Percentiles rank a stretch among this genome's conserved stretches.
These are phyloP conservation scores for Stagonosporopsis tanaceti DNA, from an alignment of 2,329 filamentous ascomycete species.

Conservation along the genomic window DNA sequence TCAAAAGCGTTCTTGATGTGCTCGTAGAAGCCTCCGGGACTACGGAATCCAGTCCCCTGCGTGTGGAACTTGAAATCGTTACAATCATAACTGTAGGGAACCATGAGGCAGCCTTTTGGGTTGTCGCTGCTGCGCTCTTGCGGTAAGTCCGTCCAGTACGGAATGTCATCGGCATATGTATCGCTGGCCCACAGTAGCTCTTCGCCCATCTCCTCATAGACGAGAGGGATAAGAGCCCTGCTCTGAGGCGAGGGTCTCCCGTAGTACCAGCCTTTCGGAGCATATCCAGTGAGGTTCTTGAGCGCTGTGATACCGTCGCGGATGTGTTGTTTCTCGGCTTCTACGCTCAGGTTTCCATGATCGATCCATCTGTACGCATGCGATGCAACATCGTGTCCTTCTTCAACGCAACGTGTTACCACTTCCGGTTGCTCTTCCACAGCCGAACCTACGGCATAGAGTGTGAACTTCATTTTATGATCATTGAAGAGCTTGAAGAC, in stretches of 20 bases:
- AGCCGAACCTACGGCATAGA: slow-evolving; percentile 60
- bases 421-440: slow-evolving; percentile 60
- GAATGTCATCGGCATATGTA: slow-evolving; percentile 63
- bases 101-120: slow-evolving; percentile 61
- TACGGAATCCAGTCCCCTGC: slow-evolving; percentile 56
- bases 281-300: slow-evolving; percentile 11
- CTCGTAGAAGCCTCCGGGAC: slow-evolving; percentile 53
- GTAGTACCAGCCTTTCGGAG: slow-evolving; percentile 60
- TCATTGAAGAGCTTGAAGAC: slow-evolving; percentile 60
- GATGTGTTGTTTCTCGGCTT: slow-evolving; percentile 59
- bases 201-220: slow-evolving; percentile 58
- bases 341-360: slow-evolving; percentile 56
- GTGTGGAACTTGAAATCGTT: slow-evolving; percentile 60
- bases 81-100: slow-evolving; percentile 64
- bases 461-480: slow-evolving; percentile 59
- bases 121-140: slow-evolving; percentile 53
- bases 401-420: slow-evolving; percentile 56
- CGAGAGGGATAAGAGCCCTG: slow-evolving; percentile 13
- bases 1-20: slow-evolving; percentile 61
- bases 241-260: slow-evolving; percentile 56
- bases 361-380: slow-evolving; percentile 63
- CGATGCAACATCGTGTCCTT: slow-evolving; percentile 60
- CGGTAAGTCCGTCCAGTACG: slow-evolving; percentile 64
- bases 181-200: slow-evolving; percentile 61
- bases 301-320: slow-evolving; percentile 8